Evolutionary conservation across 257 asterid genomes (phyloP).

Genomic region (Penstemon barbatus): DNA sequence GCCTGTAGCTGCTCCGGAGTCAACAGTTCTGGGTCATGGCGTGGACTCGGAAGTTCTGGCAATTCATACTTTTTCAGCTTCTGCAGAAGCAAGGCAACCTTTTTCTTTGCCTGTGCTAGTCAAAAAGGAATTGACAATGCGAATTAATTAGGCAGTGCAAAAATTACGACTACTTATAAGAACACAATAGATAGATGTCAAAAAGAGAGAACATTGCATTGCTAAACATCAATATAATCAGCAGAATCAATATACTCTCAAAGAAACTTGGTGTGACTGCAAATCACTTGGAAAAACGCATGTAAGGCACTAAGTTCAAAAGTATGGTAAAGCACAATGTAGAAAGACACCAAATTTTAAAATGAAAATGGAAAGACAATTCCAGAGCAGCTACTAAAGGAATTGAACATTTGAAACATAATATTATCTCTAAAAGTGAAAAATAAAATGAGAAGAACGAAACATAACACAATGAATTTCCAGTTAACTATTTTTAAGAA

Average conservation of each 20-base stretch:
- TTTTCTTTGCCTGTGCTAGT: constrained; percentile 89
- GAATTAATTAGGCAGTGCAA: constrained; percentile 5
- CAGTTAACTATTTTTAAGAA: too few relatives aligned
- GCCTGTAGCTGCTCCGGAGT: constrained; percentile 92
- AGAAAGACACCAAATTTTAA: background rate
- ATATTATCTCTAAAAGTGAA: background rate
- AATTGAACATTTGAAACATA: background rate
- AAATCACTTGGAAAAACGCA: background rate
- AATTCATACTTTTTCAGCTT: constrained; percentile 93
- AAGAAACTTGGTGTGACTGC: constrained; percentile 2
- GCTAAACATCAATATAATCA: background rate
- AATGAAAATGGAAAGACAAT: background rate
- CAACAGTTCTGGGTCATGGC: constrained; percentile 93
- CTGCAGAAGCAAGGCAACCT: constrained; percentile 91
- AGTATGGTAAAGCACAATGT: background rate
- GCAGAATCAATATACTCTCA: background rate
- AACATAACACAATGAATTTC: too few relatives aligned
- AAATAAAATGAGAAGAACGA: too few relatives aligned
- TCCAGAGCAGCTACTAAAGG: background rate
- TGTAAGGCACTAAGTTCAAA: background rate
- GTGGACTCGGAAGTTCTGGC: constrained; percentile 92
- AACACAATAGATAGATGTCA: background rate
- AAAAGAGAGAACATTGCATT: background rate
- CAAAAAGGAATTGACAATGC: constrained; percentile 25
- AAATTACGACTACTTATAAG: background rate